These are phyloP conservation scores for Lentinula novae-zelandiae DNA, from an alignment of 1,284 basidiomycete genomes.

Conservation along the genomic window DNA sequence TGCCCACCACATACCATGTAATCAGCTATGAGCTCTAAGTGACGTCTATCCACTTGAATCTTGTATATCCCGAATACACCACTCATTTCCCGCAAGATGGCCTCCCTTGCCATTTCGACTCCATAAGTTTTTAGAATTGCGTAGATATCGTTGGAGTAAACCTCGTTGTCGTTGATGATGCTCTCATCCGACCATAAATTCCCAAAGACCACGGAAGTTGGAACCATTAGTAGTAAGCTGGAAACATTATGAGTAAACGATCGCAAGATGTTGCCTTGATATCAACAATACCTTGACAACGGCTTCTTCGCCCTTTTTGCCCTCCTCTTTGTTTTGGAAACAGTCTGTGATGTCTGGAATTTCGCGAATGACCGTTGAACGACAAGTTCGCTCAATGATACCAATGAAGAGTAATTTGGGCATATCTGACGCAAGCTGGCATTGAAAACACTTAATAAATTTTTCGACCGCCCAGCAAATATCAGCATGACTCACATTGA, in stretches of 20 bases:
- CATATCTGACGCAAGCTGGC: conserved; percentile 64
- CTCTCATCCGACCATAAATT: conserved; percentile 64
- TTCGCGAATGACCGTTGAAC: conserved; percentile 82
- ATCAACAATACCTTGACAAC: conserved; percentile 45
- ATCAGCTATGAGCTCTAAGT: conserved; percentile 96
- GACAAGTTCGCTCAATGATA: conserved; percentile 83
- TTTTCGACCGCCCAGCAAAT: neutral
- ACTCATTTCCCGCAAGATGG: conserved; percentile 89
- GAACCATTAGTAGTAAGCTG: conserved; percentile 87
- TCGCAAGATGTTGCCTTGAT: neutral
- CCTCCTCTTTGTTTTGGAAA: conserved; percentile 64
- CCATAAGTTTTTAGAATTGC: conserved; percentile 92
- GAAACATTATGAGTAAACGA: neutral
- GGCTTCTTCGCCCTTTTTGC: conserved; percentile 41
- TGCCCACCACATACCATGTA: conserved; percentile 78
- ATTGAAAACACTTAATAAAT: conserved; percentile 7
- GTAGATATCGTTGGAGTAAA: conserved; percentile 96
- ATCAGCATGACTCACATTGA: conserved; percentile 54
- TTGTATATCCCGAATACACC: conserved; percentile 96
- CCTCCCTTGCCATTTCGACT: conserved; percentile 93
- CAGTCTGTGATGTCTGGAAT: conserved; percentile 84
- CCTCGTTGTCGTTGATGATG: conserved; percentile 79
- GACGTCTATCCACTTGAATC: conserved; percentile 93
- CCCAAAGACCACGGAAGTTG: conserved; percentile 91
- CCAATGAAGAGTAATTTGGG: conserved; percentile 92